These are phyloP conservation scores for Eruca vesicaria DNA, from an alignment of 441 rosid species.

Conservation along the genomic window DNA sequence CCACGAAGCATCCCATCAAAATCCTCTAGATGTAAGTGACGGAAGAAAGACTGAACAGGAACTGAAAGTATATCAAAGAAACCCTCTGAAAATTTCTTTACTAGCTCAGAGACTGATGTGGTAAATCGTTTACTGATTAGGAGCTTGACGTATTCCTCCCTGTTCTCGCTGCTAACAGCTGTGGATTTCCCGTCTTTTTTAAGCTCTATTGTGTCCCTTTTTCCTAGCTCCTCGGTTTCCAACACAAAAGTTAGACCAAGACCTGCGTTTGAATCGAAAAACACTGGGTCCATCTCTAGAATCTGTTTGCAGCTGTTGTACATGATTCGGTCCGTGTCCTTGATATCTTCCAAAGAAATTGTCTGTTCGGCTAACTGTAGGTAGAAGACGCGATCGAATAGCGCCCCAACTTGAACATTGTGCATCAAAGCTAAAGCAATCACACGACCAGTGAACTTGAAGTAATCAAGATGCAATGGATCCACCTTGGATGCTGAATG, in stretches of 20 bases:
- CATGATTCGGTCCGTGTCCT: conserved; percentile 73
- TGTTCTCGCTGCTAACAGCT: conserved; percentile 73
- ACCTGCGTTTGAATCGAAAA: conserved; percentile 63
- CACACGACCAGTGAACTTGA: conserved; percentile 81
- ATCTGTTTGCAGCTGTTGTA: conserved; percentile 80
- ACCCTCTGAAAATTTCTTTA: conserved; percentile 58
- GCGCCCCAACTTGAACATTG: conserved; percentile 86
- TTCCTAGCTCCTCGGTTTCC: conserved; percentile 82
- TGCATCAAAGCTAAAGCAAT: conserved; percentile 89
- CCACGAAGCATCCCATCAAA: conserved; percentile 89
- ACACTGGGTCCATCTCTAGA: conserved; percentile 80
- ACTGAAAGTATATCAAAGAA: conserved; percentile 56
- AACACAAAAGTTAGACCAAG: conserved; percentile 76
- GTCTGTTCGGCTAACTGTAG: conserved; percentile 60
- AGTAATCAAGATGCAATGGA: conserved; percentile 81
- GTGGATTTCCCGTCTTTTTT: conserved; percentile 47
- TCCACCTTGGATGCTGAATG: conserved; percentile 85
- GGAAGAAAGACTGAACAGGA: conserved; percentile 42
- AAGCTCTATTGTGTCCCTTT: conserved; percentile 62
- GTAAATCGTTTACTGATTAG: conserved; percentile 61
- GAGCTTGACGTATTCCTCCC: conserved; percentile 64
- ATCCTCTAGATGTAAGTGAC: conserved; percentile 71
- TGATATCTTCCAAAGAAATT: conserved; percentile 74
- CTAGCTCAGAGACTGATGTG: conserved; percentile 62
- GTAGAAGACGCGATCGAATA: conserved; percentile 86